phyloP scores from a whole-genome alignment of 2,329 filamentous ascomycete genomes.

The Trichophaea hybrida region DNA sequence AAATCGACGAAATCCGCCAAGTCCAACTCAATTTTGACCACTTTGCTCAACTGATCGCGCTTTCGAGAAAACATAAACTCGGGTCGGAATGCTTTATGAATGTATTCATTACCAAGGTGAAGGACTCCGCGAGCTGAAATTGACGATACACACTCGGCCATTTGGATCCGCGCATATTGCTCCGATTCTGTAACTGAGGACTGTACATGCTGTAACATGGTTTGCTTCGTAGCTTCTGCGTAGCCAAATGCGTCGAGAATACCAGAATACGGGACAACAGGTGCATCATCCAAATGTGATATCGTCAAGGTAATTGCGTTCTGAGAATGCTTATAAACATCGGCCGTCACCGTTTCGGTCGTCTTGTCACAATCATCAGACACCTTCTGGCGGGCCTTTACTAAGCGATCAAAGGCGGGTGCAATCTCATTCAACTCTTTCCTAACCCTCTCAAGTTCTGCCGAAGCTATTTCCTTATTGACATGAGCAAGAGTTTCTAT shows the following conservation, averaged over 20 bases:
- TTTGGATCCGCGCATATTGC: slow-evolving; percentile 64
- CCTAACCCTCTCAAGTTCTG: slow-evolving; percentile 70
- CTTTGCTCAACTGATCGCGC: slow-evolving; percentile 63
- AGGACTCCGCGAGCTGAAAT: slow-evolving; percentile 80
- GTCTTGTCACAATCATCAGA: slow-evolving; percentile 66
- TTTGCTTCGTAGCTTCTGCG: slow-evolving; percentile 80
- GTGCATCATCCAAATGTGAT: slow-evolving; percentile 55
- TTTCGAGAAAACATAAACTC: slow-evolving; percentile 89
- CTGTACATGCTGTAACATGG: slow-evolving; percentile 80
- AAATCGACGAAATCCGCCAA: slow-evolving; percentile 90
- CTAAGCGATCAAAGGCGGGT: slow-evolving; percentile 69
- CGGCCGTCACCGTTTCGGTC: slow-evolving; percentile 71
- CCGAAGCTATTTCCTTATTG: slow-evolving; percentile 73
- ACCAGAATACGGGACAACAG: slow-evolving; percentile 76
- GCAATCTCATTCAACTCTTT: slow-evolving; percentile 69
- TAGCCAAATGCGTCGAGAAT: slow-evolving; percentile 76
- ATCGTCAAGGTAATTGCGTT: slow-evolving; percentile 63
- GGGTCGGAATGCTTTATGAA: slow-evolving; percentile 71
- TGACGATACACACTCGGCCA: slow-evolving; percentile 64
- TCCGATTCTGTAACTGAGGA: slow-evolving; percentile 67
- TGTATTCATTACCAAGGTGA: slow-evolving; percentile 77
- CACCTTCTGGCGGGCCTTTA: slow-evolving; percentile 63
- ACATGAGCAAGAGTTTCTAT: slow-evolving; percentile 68
- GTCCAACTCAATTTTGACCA: slow-evolving; percentile 78
- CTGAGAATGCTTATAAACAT: slow-evolving; percentile 74